Evolutionary conservation across 2,329 filamentous ascomycete species (phyloP).

Genomic region (Colletotrichum endophyticum): DNA sequence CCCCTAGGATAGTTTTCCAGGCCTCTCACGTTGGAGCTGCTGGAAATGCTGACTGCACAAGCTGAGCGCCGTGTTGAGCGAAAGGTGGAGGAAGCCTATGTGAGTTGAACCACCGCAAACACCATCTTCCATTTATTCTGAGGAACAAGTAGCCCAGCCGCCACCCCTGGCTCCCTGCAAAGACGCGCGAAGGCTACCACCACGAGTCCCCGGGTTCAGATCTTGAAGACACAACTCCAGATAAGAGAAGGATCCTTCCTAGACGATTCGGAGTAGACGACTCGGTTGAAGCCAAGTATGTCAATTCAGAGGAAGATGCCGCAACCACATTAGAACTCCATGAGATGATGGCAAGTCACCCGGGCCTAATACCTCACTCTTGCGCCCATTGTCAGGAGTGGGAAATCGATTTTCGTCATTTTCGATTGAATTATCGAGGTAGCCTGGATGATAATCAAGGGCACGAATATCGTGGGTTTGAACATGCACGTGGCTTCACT

Average conservation of each 20-base stretch:
- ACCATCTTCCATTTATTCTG: rapidly evolving
- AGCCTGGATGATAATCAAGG: background rate
- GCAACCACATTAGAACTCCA: background rate
- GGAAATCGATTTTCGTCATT: background rate
- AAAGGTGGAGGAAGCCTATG: rapidly evolving
- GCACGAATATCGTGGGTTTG: background rate
- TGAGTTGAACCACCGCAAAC: background rate
- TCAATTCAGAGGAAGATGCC: background rate
- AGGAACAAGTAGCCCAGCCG: background rate
- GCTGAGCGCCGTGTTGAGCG: too few species aligned
- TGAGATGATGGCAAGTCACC: background rate
- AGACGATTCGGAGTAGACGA: background rate
- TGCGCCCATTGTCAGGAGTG: background rate
- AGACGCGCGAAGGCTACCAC: too few species aligned
- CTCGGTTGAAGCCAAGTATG: background rate
- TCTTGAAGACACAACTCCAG: background rate
- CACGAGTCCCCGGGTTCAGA: background rate
- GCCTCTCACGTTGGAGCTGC: background rate
- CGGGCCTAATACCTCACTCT: background rate
- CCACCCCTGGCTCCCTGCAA: background rate
- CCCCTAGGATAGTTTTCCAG: rapidly evolving
- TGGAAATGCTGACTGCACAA: background rate
- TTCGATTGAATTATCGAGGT: background rate
- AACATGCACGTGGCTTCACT: background rate
- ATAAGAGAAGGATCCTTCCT: background rate